Evolutionary conservation across 768 basidiomycete genomes (phyloP), one percentile per base, ranked within the genome.

Genomic region (Leucosporidium creatinivorum): DNA sequence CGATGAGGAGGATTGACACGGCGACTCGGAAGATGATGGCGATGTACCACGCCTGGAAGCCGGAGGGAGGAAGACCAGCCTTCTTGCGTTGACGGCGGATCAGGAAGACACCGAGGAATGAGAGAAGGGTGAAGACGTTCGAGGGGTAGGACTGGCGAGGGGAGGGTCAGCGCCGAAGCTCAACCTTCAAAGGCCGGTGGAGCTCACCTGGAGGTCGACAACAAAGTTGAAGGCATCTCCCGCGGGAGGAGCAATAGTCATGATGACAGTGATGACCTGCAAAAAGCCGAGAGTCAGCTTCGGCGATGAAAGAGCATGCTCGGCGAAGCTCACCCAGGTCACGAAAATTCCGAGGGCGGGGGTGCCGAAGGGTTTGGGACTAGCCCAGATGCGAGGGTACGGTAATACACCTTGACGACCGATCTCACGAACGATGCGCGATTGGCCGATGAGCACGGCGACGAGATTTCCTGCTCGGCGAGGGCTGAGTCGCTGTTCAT

Each of bases 141-240:
- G 44, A 67, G 33, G 68, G 72, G 51, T 73, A 72, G 62, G 73
- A 76, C 31, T 72, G 72, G 5, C 73, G 69, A 49, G 67, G 63
- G 69, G 71, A 52, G 58, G 33, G n/a, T n/a, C n/a, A n/a, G n/a
- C n/a, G n/a, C n/a, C n/a, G n/a, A n/a, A n/a, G n/a, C n/a, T n/a
- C n/a, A n/a, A n/a, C n/a, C n/a, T n/a, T n/a, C n/a, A n/a, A n/a
- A n/a, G n/a, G n/a, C n/a, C n/a, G n/a, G n/a, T n/a, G n/a, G n/a
- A n/a, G n/a, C 3, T 49, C 80, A 81, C 74, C 33, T 36, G 33
- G 71, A 78, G 68, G 78, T 84, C 87, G 64, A 87, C 80, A 72
- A 85, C 81, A 77, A 90, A 88, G 36, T 85, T 80, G 73, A 88
- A 90, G 0, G 86, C 87, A 70, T 89, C 88, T 4, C 89, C 88